Base-by-base conservation (phyloP, 345 rosid species). In the Physaria fendleri region DNA sequence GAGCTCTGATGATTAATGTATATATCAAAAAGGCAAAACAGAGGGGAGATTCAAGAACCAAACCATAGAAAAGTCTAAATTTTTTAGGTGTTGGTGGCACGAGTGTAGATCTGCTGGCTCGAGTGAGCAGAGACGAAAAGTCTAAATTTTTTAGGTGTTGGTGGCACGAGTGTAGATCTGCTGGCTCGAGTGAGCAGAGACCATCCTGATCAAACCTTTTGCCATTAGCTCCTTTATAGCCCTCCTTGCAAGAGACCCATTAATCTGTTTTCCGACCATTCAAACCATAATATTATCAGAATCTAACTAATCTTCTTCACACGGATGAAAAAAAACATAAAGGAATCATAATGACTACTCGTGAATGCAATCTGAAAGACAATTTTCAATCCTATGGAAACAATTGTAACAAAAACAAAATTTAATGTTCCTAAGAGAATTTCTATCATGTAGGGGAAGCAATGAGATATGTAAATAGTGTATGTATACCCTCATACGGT, bases 211-310 rank as follows among this genome's bases (percentile, higher is more conserved):
- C 34, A 74, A 71, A n/a, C 88, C 88, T 59, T 78, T 80, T 0
- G 88, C 91, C 91, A 75, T 77, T 49, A 82, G 72, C 51, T 85
- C 91, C 75, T 75, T 74, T 45, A 82, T 85, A 12, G 85, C 91
- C 64, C 56, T 70, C 29, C 81, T 59, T 17, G 91, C 91, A 50
- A 82, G 79, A 0, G 84, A 85, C 9, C 91, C 82, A 27, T 37
- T 79, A 5, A 81, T 71, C 82, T 84, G 50, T 12, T 33, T n/a
- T 1, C 5, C 49, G 21, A 59, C 21, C 39, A 15, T 42, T n/a
- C 13, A 27, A 0, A 27, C 8, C 11, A 11, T 25, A 38, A 38
- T 12, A 38, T 37, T 38, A 10, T 55, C 60, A 49, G 15, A 29
- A 15, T 5, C 55, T 23, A 45, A 22, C 29, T 6, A 39, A 39